Evolutionary conservation across 1,284 basidiomycete species (phyloP).

Genomic region (Abortiporus biennis): DNA sequence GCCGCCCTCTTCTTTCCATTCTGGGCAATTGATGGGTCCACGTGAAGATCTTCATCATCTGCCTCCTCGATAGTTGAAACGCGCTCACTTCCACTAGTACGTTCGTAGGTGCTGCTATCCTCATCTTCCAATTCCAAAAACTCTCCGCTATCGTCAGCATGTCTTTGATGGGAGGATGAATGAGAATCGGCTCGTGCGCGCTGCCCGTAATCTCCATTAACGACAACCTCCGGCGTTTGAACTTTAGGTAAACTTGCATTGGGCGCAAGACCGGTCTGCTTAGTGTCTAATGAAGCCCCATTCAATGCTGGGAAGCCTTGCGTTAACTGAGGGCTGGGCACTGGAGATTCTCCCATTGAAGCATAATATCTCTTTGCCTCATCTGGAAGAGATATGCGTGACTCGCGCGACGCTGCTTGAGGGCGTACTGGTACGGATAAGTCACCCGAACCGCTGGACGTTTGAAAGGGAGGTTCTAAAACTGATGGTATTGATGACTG

Average conservation of each 20-base stretch:
- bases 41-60: conserved; percentile 10
- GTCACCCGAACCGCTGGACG: too few relatives aligned
- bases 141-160: conserved; percentile 31
- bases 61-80: conserved; percentile 15
- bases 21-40: conserved; percentile 4
- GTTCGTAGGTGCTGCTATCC: conserved; percentile 25
- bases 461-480: neutral
- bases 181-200: neutral
- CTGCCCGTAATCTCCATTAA: conserved; percentile 10
- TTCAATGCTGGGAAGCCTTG: conserved; percentile 12
- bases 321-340: conserved; percentile 40
- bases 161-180: conserved; percentile 3
- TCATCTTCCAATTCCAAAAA: conserved; percentile 60
- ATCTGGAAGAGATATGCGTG: conserved; percentile 63
- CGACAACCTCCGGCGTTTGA: conserved; percentile 4
- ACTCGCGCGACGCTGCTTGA: conserved; percentile 40
- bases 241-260: conserved; percentile 8
- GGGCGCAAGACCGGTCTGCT: neutral
- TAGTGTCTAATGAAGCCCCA: neutral
- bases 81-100: conserved; percentile 15
- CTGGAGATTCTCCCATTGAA: conserved; percentile 57
- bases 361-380: conserved; percentile 68
- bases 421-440: conserved; percentile 15
- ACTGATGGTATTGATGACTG: neutral
- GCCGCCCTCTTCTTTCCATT: conserved; percentile 13